These are phyloP conservation scores for Lanmaoa rubissima DNA, from an alignment of 768 basidiomycete genomes.

Conservation along the genomic window DNA sequence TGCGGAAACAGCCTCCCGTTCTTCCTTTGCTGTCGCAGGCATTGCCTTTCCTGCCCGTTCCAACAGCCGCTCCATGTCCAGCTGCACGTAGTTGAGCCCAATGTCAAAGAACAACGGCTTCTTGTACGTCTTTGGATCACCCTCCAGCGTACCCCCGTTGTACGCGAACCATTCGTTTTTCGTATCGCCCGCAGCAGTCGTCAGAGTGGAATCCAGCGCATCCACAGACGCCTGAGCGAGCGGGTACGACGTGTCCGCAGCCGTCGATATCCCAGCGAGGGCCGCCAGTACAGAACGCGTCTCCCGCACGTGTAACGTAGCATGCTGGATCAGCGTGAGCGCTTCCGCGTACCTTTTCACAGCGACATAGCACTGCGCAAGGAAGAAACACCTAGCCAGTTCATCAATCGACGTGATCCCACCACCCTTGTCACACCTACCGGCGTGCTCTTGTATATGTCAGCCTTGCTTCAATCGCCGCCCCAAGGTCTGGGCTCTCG, in stretches of 20 bases:
- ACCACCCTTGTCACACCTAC: constrained; percentile 36
- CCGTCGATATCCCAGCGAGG: constrained; percentile 43
- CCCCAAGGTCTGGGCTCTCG: constrained; percentile 79
- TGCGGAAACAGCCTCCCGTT: constrained; percentile 14
- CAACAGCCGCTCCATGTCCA: constrained; percentile 78
- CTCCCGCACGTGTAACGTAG: constrained; percentile 72
- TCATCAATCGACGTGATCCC: constrained; percentile 1
- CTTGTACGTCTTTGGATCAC: constrained; percentile 52
- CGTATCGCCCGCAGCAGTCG: constrained; percentile 45
- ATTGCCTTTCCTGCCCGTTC: constrained; percentile 64
- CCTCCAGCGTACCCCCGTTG: constrained; percentile 61
- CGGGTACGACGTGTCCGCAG: constrained; percentile 50
- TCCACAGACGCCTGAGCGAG: constrained; percentile 45
- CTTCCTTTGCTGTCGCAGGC: constrained; percentile 15
- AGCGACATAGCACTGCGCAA: constrained; percentile 71
- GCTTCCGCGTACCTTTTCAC: constrained; percentile 73
- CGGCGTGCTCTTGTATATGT: constrained; percentile 74
- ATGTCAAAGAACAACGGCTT: constrained; percentile 94
- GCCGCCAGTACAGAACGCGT: constrained; percentile 52
- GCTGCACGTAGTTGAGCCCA: constrained; percentile 86
- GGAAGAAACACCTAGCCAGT: constrained; percentile 60
- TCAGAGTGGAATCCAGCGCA: constrained; percentile 51
- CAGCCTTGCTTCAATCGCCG: constrained; percentile 73
- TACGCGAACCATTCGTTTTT: constrained; percentile 79
- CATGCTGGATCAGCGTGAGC: constrained; percentile 67